Evolutionary conservation across 106 monocot genomes (phyloP).

Genomic region (Dioscorea zingiberensis): DNA sequence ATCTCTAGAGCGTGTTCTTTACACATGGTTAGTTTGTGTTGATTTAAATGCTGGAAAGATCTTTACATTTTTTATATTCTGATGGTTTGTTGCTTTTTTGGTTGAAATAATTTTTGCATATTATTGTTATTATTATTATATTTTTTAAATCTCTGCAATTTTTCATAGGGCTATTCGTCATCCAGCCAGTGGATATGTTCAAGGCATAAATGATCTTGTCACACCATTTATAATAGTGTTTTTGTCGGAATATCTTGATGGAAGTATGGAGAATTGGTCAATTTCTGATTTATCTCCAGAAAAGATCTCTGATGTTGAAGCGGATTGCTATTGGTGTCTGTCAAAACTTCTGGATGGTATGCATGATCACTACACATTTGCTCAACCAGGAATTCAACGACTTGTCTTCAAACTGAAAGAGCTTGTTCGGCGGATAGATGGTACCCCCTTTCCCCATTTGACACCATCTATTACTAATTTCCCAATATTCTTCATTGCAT

Average conservation of each 20-base stretch:
- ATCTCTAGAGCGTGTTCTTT: conserved; percentile 94
- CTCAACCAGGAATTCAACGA: conserved; percentile 98
- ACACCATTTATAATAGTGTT: conserved; percentile 95
- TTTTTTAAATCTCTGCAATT: neutral
- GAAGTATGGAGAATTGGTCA: conserved; percentile 71
- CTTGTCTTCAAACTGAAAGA: conserved; percentile 95
- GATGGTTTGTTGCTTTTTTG: no score
- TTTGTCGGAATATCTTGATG: conserved; percentile 81
- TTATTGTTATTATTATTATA: no score
- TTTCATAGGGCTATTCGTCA: conserved; percentile 92
- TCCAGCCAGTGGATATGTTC: conserved; percentile 99
- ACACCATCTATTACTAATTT: conserved; percentile 1
- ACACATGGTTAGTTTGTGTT: conserved; percentile 65
- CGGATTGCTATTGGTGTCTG: conserved; percentile 99
- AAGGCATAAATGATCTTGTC: conserved; percentile 97
- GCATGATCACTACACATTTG: conserved; percentile 99
- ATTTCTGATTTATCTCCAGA: conserved; percentile 65
- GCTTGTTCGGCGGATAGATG: conserved; percentile 87
- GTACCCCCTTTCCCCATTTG: conserved; percentile 20
- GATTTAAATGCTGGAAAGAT: no score
- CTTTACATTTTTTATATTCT: no score
- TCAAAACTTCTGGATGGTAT: conserved; percentile 98
- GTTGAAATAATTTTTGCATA: no score
- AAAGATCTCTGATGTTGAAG: conserved; percentile 74
- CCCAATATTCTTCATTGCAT: conserved; percentile 1